Base-by-base conservation (phyloP, 495 filamentous ascomycete species). In the Tuber melanosporum region DNA sequence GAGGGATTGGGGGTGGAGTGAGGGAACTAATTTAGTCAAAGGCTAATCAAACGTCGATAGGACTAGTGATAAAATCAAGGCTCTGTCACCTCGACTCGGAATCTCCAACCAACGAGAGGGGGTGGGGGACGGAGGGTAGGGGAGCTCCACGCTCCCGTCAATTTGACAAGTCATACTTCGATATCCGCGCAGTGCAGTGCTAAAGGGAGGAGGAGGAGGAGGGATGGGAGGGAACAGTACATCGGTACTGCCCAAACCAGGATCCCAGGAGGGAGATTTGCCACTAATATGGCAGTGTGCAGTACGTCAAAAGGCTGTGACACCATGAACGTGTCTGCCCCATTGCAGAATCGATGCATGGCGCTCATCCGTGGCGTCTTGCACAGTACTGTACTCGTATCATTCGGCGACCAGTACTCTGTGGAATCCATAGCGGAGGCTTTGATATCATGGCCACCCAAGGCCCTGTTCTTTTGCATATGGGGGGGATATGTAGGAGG, bases 21-120 rank as follows among this genome's bases (percentile, higher is more conserved):
- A 12, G n/a, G 52, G 57, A 66, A 66, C 57, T 36, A 36, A 66
- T 66, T 66, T 66, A 36, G 57, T 66, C 57, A 66, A 66, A 66
- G 26, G 57, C 32, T 66, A 66, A 66, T 14, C 57, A 66, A 36
- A 66, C 57, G 57, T 32, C 57, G 14, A 36, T 17, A 36, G 57
- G 57, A 26, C 12, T 3, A 12, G 57, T 12, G n/a, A 62, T 32
- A 62, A 32, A 62, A 32, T 26, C 57, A 62, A 32, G n/a, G 57
- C 26, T 36, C 57, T 19, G 57, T 66, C 26, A 66, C 15, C 57
- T 32, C 57, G 4, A 66, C 26, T 36, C 12, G 57, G 26, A 36
- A 66, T 66, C 12, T 7, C 26, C 57, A 66, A 66, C 26, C 26
- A 32, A 17, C 14, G 57, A 66, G 14, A 36, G 10, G 52, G 52